Conservation (phyloP, 1,284 basidiomycete species). For the Ceratobasidium sp. region DNA sequence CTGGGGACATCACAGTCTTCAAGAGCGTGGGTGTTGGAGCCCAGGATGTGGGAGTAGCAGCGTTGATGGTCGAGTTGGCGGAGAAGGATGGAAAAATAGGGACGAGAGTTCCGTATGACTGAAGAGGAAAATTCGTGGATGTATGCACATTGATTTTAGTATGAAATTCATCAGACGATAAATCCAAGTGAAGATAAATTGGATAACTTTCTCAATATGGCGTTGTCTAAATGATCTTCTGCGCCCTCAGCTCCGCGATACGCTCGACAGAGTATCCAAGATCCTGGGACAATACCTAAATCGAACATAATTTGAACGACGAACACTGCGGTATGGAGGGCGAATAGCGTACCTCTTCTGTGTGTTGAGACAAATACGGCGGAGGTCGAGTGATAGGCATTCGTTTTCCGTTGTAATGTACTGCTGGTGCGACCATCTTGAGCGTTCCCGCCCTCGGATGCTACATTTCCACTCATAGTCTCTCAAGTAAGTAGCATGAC, state of each 20-base stretch:
- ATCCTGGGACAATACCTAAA: slow-evolving; percentile 65
- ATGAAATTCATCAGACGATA: not conserved
- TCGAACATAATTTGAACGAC: not conserved
- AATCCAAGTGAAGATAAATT: not conserved
- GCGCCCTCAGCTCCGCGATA: slow-evolving; percentile 60
- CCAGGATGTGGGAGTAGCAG: slow-evolving; percentile 74
- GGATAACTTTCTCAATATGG: not conserved
- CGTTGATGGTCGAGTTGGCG: slow-evolving; percentile 54
- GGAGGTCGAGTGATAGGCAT: slow-evolving; percentile 78
- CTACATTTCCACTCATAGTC: slow-evolving; percentile 50
- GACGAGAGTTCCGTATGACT: slow-evolving; percentile 53
- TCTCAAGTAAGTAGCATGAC: not conserved
- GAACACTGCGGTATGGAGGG: slow-evolving; percentile 20
- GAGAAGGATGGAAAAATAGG: slow-evolving; percentile 51
- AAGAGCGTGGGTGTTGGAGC: slow-evolving; percentile 78
- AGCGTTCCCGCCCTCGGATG: slow-evolving; percentile 82
- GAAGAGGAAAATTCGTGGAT: slow-evolving; percentile 23
- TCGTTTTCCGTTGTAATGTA: slow-evolving; percentile 84
- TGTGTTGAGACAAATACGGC: slow-evolving; percentile 86
- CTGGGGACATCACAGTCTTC: slow-evolving; percentile 68
- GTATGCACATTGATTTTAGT: not conserved
- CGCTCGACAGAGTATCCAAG: slow-evolving; percentile 67
- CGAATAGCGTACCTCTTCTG: slow-evolving; percentile 63
- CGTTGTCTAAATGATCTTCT: slow-evolving; percentile 59
- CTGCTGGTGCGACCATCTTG: slow-evolving; percentile 86